Percentiles rank a stretch among this genome's conserved stretches.
Evolutionary conservation across 495 filamentous ascomycete species (phyloP).

Genomic region (Aspergillus olivimuriae): DNA sequence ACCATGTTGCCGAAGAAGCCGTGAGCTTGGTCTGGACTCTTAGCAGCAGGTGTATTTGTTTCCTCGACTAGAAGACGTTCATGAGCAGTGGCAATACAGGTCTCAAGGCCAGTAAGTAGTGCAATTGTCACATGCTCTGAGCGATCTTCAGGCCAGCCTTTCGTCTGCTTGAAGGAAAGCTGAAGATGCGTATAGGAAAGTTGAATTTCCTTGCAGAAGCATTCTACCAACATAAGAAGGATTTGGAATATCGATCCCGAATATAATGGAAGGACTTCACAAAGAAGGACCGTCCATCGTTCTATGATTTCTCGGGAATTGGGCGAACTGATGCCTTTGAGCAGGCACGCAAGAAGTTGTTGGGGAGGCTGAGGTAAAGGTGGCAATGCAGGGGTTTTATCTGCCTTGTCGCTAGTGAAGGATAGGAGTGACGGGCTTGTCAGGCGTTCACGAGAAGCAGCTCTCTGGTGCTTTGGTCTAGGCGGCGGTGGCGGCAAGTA

Average conservation of each 20-base stretch:
- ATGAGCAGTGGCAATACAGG: slow-evolving; percentile 81
- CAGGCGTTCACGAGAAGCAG: slow-evolving; percentile 37
- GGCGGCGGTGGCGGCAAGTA: slow-evolving; percentile 31
- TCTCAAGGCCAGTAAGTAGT: slow-evolving; percentile 82
- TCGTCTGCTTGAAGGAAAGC: slow-evolving; percentile 36
- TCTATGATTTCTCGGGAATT: slow-evolving; percentile 75
- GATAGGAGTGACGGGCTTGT: slow-evolving; percentile 44
- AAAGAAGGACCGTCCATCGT: slow-evolving; percentile 84
- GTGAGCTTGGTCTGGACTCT: slow-evolving; percentile 77
- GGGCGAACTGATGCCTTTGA: slow-evolving; percentile 69
- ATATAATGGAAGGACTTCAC: slow-evolving; percentile 77
- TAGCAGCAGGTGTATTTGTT: slow-evolving; percentile 55
- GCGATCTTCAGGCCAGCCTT: slow-evolving; percentile 38
- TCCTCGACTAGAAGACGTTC: slow-evolving; percentile 75
- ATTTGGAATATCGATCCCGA: slow-evolving; percentile 80
- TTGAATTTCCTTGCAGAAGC: slow-evolving; percentile 70
- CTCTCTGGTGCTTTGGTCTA: slow-evolving; percentile 37
- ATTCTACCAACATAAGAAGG: slow-evolving; percentile 82
- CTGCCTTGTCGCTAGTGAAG: slow-evolving; percentile 40
- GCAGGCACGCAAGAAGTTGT: slow-evolving; percentile 72
- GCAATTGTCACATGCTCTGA: slow-evolving; percentile 53
- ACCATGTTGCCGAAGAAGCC: slow-evolving; percentile 98
- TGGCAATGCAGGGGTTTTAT: slow-evolving; percentile 26
- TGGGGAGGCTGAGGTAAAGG: slow-evolving; percentile 54
- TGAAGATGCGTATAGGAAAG: slow-evolving; percentile 61